phyloP scores from a whole-genome alignment of 192 early-diverging fungal genomes.

The Coemansia sp. region DNA sequence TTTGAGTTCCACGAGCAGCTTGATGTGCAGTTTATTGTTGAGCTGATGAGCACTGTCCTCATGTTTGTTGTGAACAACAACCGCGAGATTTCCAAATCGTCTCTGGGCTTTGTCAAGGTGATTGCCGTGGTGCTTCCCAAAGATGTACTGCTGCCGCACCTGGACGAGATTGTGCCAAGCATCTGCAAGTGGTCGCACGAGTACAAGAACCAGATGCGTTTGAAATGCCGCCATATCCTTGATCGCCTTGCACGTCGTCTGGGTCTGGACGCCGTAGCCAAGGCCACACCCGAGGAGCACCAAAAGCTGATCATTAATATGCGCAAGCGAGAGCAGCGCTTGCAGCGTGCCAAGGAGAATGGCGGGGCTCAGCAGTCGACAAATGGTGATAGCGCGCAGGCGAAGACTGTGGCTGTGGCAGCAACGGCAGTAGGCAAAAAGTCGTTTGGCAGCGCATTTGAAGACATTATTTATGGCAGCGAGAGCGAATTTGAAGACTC shows the following conservation, averaged over 20 bases:
- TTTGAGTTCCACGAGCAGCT: slow-evolving; percentile 89
- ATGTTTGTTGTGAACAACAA: slow-evolving; percentile 77
- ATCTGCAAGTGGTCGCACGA: slow-evolving; percentile 83
- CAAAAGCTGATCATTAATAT: slow-evolving; percentile 89
- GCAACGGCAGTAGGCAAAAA: slow-evolving; percentile 51
- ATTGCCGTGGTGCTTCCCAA: slow-evolving; percentile 74
- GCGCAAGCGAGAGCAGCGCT: slow-evolving; percentile 80
- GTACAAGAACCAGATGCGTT: slow-evolving; percentile 86
- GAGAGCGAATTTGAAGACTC: slow-evolving; percentile 87
- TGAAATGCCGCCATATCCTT: slow-evolving; percentile 87
- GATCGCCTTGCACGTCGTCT: slow-evolving; percentile 89
- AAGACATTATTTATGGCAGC: slow-evolving; percentile 88
- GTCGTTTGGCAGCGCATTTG: slow-evolving; percentile 72
- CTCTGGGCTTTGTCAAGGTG: slow-evolving; percentile 93
- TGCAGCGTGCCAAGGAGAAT: slow-evolving; percentile 64
- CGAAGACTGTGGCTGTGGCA: slow-evolving; percentile 42
- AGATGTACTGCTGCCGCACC: slow-evolving; percentile 66
- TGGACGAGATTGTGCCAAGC: slow-evolving; percentile 69
- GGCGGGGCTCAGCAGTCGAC: slow-evolving; percentile 22
- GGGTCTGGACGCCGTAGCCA: slow-evolving; percentile 71
- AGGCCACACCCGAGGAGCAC: slow-evolving; percentile 82
- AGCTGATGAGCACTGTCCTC: slow-evolving; percentile 79
- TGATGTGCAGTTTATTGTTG: slow-evolving; percentile 60
- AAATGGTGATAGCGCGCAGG: slow-evolving; percentile 48
- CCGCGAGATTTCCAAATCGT: slow-evolving; percentile 88